Evolutionary conservation across 1,284 basidiomycete species (phyloP).

Genomic region (Takashimella koratensis): DNA sequence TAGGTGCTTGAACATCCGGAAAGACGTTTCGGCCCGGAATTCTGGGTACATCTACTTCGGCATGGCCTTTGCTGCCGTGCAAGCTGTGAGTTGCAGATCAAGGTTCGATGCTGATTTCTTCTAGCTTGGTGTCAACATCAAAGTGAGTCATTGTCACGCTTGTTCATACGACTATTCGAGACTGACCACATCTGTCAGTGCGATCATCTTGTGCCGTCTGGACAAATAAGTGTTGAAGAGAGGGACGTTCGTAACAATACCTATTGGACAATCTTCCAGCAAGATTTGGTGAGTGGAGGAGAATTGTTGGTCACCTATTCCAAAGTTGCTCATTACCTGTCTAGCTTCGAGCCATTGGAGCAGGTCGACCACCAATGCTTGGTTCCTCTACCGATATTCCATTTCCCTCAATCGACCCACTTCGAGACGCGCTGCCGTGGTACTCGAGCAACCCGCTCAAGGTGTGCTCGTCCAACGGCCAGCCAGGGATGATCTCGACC

Average conservation of each 20-base stretch:
- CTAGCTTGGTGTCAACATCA: too few relatives aligned
- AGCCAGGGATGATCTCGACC: slow-evolving; percentile 13
- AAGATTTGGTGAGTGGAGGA: too few relatives aligned
- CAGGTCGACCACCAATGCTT: slow-evolving; percentile 18
- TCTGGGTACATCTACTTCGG: slow-evolving; percentile 20
- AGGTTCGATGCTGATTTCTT: too few relatives aligned
- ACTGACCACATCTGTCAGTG: neutral
- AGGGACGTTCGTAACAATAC: slow-evolving; percentile 14
- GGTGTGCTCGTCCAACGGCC: slow-evolving; percentile 5
- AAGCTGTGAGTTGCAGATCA: slow-evolving; percentile 15
- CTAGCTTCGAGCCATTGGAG: slow-evolving; percentile 19
- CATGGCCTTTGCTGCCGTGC: slow-evolving; percentile 17
- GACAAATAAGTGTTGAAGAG: slow-evolving; percentile 18
- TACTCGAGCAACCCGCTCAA: too few relatives aligned
- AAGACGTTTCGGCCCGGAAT: too few relatives aligned
- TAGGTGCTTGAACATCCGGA: too few relatives aligned
- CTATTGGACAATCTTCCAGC: slow-evolving; percentile 20
- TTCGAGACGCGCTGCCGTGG: slow-evolving; percentile 10
- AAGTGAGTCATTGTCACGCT: too few relatives aligned
- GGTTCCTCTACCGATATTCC: neutral
- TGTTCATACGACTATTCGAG: too few relatives aligned
- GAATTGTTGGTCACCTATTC: too few relatives aligned
- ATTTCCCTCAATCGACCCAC: slow-evolving; percentile 10
- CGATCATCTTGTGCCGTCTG: slow-evolving; percentile 7
- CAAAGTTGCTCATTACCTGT: too few relatives aligned